Conservation (phyloP, 2,329 filamentous ascomycete genomes). For the Rhytidhysteron rufulum region DNA sequence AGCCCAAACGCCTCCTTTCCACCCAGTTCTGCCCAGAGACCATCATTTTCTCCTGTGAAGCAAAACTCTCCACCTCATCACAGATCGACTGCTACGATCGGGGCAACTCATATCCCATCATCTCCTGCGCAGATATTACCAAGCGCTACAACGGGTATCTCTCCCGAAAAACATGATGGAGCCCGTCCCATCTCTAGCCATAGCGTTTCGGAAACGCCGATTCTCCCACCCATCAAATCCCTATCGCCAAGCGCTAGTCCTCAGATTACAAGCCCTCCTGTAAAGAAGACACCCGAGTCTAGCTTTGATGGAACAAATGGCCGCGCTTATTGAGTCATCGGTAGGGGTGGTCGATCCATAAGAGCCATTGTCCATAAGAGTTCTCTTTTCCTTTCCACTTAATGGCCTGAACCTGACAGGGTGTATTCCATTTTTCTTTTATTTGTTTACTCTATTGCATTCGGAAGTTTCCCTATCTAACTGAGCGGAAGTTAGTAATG, state of each 20-base stretch:
- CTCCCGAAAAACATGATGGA: constrained; percentile 46
- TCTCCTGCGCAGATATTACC: constrained; percentile 31
- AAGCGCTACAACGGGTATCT: constrained; percentile 38
- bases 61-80: constrained; percentile 35
- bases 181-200: constrained; percentile 29
- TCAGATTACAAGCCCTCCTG: constrained; percentile 58
- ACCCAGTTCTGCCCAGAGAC: constrained; percentile 26
- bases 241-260: constrained; percentile 56
- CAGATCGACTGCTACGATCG: constrained; percentile 24
- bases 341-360: too few species aligned
- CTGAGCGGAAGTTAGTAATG: too few species aligned
- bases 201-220: constrained; percentile 35
- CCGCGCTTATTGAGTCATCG: background rate
- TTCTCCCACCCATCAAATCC: constrained; percentile 56
- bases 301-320: constrained; percentile 8
- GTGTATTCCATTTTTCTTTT: too few species aligned
- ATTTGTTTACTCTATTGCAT: too few species aligned
- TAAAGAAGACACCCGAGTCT: constrained; percentile 45
- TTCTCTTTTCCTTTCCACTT: too few species aligned
- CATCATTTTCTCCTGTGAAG: constrained; percentile 37
- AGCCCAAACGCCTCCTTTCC: constrained; percentile 48
- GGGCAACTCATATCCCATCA: constrained; percentile 19
- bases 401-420: too few species aligned
- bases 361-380: too few species aligned
- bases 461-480: too few species aligned